Conservation (phyloP, 2,329 filamentous ascomycete species). For the Apiospora koreana region DNA sequence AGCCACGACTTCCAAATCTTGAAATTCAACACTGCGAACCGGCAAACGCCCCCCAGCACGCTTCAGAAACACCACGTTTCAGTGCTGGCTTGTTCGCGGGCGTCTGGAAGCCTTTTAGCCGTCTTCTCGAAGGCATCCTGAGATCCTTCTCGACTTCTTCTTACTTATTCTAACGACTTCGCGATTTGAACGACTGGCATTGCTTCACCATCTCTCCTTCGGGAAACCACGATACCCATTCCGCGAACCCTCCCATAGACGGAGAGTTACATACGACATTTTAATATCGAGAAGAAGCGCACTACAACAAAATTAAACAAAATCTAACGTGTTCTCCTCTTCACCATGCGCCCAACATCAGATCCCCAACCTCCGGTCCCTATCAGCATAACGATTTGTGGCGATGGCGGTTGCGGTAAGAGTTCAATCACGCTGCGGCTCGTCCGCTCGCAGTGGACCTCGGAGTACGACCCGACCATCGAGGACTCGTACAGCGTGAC, state of each 20-base stretch:
- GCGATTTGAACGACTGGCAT: neutral
- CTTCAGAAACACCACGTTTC: slow-evolving; percentile 2
- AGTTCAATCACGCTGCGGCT: slow-evolving; percentile 82
- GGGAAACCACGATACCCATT: slow-evolving; percentile 1
- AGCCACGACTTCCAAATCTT: slow-evolving; percentile 3
- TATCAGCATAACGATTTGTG: slow-evolving; percentile 80
- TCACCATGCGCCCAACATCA: slow-evolving; percentile 12
- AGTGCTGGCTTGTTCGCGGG: neutral
- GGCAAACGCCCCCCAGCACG: neutral
- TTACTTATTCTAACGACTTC: neutral
- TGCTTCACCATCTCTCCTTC: neutral
- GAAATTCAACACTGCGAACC: neutral
- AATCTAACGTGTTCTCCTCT: neutral
- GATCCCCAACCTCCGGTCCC: slow-evolving; percentile 47
- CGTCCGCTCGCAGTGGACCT: slow-evolving; percentile 81
- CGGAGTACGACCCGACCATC: slow-evolving; percentile 79
- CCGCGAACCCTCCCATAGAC: neutral
- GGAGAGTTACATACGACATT: neutral
- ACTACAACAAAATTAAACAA: neutral
- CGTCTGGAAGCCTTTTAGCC: slow-evolving; percentile 4
- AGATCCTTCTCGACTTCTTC: neutral
- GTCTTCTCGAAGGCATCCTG: neutral
- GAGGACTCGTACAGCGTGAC: slow-evolving; percentile 86
- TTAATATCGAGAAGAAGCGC: neutral
- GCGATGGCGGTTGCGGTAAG: slow-evolving; percentile 83